Evolutionary conservation across 768 basidiomycete species (phyloP).

Genomic region (Auriscalpium microsporum): DNA sequence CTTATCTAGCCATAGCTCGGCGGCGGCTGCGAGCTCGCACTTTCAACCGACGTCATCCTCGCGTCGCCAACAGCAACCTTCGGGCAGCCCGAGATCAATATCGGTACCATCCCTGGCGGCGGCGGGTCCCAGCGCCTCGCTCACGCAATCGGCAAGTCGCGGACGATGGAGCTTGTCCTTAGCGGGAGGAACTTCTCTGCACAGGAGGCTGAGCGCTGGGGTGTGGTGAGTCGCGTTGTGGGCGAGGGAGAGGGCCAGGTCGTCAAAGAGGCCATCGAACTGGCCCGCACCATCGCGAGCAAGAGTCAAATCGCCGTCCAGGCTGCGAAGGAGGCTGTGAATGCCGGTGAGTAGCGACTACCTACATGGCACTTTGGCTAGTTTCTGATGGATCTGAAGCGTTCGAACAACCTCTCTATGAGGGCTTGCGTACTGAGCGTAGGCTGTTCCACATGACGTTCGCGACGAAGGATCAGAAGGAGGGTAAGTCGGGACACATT

Average conservation of each 20-base stretch:
- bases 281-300: conserved; percentile 70
- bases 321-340: conserved; percentile 90
- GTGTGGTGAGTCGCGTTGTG: conserved; percentile 78
- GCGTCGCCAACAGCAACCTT: conserved; percentile 86
- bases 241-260: conserved; percentile 69
- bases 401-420: conserved; percentile 69
- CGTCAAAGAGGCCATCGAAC: conserved; percentile 75
- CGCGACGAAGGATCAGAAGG: conserved; percentile 91
- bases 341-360: conserved; percentile 46
- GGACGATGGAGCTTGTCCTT: conserved; percentile 89
- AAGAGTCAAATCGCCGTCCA: conserved; percentile 79
- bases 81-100: conserved; percentile 93
- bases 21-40: conserved; percentile 92
- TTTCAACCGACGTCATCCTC: conserved; percentile 94
- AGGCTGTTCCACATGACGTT: conserved; percentile 88
- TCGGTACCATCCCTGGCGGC: conserved; percentile 91
- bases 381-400: conserved; percentile 33
- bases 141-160: conserved; percentile 80
- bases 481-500: conserved; percentile 46
- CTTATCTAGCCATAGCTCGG: conserved; percentile 56
- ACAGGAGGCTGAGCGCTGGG: conserved; percentile 79
- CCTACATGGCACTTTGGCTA: not conserved
- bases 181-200: conserved; percentile 81
- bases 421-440: conserved; percentile 83
- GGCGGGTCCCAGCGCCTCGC: conserved; percentile 92